Evolutionary conservation across 192 early-diverging fungal genomes (phyloP), one percentile per base, ranked within the genome.

Genomic region (Backusella parvicylindrica): DNA sequence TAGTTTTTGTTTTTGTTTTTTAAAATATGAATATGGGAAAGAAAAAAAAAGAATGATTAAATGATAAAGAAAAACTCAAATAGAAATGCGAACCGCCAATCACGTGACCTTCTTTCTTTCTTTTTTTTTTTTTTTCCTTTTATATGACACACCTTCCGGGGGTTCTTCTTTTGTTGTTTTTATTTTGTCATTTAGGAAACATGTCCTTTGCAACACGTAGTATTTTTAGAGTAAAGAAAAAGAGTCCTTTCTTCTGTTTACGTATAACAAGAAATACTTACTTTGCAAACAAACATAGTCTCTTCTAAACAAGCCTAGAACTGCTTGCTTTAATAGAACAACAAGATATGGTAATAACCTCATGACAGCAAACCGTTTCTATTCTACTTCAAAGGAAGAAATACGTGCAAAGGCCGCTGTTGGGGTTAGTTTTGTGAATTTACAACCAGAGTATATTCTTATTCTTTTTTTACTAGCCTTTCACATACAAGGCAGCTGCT

Each of bases 401-500:
- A 40, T 70, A 30, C 37, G 68, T 2, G 28, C 37, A 26, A 70
- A 70, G 37, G 68, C 68, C 1, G 37, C 28, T 13, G 28, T 70
- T 43, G 68, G 68, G 8, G 68, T 70, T 31, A 40, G 40, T 15
- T 43, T 12, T 26, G n/a, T n/a, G n/a, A 8, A 5, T 37, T 28
- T 64, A 12, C 13, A 21, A 8, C 33, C 30, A 43, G 4, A 50
- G 23, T 9, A 47, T 4, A n/a, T 0, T 23, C 1, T 40, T 40
- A 16, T 38, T 23, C 33, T 68, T 26, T 68, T 16, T 18, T 26
- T 30, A 47, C 26, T 63, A 87, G 86, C 77, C 78, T 0, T 70
- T 83, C 68, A 86, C 80, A 60, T 85, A 83, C 79, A 84, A 81
- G 74, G 82, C 83, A 26, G 74, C 83, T 4, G 83, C 73, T 36